These are phyloP conservation scores for Perilla frutescens DNA, from an alignment of 257 asterid species.

Conservation along the genomic window DNA sequence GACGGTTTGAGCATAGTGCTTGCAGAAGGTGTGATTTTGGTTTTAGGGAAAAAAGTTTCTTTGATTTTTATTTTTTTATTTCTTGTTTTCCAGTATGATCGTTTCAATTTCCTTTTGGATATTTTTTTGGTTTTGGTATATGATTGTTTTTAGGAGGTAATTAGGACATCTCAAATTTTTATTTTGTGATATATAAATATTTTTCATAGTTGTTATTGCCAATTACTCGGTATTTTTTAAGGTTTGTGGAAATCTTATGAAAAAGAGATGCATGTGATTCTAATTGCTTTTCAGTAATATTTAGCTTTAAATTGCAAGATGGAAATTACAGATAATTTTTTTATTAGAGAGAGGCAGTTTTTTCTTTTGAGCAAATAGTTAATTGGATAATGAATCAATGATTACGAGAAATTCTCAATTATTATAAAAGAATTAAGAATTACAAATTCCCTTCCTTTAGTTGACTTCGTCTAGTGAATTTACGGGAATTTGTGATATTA, in stretches of 20 bases:
- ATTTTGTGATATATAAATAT: constrained; percentile 29
- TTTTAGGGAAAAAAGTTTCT: background rate
- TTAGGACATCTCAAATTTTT: constrained; percentile 27
- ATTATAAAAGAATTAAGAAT: background rate
- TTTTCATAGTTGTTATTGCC: constrained; percentile 21
- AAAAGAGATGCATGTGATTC: background rate
- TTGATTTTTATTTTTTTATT: background rate
- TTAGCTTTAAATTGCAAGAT: background rate
- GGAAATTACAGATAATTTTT: no score
- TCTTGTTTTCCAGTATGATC: constrained; percentile 7
- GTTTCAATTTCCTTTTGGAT: constrained; percentile 16
- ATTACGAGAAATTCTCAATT: background rate
- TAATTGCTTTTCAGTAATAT: background rate
- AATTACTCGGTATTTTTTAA: background rate
- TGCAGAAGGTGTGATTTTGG: constrained; percentile 41
- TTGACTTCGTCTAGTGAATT: constrained; percentile 18
- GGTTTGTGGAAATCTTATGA: background rate
- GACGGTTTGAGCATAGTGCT: constrained; percentile 53
- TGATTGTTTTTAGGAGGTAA: constrained; percentile 42
- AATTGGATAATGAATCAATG: background rate
- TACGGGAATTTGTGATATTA: constrained; percentile 18
- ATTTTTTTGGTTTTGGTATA: constrained; percentile 38
- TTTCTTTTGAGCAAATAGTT: background rate
- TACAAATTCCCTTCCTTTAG: background rate
- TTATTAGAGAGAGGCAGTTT: no score